A percentile compares a stretch with the other conserved stretches of the same genome.
Evolutionary conservation across 352 stramenopile species (phyloP).

Genomic region (Pythium dissimile): DNA sequence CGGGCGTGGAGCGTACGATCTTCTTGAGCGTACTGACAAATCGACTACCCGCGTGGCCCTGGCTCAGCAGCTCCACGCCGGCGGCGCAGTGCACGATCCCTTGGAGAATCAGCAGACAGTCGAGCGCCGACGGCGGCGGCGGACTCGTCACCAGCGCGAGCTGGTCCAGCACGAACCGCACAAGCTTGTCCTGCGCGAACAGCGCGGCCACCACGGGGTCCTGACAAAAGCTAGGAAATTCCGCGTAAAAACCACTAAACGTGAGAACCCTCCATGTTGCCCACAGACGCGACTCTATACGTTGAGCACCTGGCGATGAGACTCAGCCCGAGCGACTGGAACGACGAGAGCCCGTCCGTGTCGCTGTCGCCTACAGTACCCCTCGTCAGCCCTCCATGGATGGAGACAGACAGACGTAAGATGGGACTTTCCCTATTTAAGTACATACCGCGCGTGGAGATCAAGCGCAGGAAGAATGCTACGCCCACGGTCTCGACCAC

Average conservation of each 20-base stretch:
- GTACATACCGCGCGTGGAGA: slow-evolving; percentile 62
- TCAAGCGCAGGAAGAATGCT: slow-evolving; percentile 74
- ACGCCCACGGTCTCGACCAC: slow-evolving; percentile 62
- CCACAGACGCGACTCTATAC: background rate
- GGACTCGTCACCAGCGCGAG: slow-evolving; percentile 20
- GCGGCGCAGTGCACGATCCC: slow-evolving; percentile 45
- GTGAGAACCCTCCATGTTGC: background rate
- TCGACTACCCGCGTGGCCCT: slow-evolving; percentile 37
- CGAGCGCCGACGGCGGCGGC: slow-evolving; percentile 21
- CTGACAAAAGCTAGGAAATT: slow-evolving; percentile 56
- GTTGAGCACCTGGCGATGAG: slow-evolving; percentile 65
- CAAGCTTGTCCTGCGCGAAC: slow-evolving; percentile 68
- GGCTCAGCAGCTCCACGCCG: slow-evolving; percentile 25
- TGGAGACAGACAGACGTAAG: too few species aligned
- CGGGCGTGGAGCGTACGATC: background rate
- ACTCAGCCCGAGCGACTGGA: slow-evolving; percentile 73
- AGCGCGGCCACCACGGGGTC: slow-evolving; percentile 39
- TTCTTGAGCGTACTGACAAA: slow-evolving; percentile 54
- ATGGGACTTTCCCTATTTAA: background rate
- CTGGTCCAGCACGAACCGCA: slow-evolving; percentile 53
- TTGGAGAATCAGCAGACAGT: slow-evolving; percentile 52
- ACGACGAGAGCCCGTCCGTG: slow-evolving; percentile 55
- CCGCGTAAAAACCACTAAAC: background rate
- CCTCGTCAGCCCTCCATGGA: background rate
- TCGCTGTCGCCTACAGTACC: slow-evolving; percentile 36